Evolutionary conservation across 2,329 filamentous ascomycete species (phyloP).

Genomic region (Tolypocladium amazonense): DNA sequence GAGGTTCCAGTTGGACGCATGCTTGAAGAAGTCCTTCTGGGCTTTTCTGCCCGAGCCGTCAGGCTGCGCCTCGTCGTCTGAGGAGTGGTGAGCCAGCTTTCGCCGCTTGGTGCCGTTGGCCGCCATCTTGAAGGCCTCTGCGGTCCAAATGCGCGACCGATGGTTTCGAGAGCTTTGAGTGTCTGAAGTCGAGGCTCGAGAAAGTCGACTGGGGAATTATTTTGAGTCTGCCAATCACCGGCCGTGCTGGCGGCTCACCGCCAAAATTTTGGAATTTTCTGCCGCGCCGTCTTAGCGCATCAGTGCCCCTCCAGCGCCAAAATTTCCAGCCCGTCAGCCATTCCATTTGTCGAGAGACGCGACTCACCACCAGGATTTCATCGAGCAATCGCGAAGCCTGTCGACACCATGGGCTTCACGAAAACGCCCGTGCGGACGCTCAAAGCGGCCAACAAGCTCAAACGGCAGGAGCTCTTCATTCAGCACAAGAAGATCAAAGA

Average conservation of each 20-base stretch:
- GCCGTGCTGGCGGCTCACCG: conserved; percentile 17
- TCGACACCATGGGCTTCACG: conserved; percentile 18
- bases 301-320: conserved; percentile 8
- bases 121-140: conserved; percentile 27
- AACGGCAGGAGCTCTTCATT: conserved; percentile 67
- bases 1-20: conserved; percentile 75
- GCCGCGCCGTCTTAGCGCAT: conserved; percentile 9
- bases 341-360: neutral
- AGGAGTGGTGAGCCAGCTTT: conserved; percentile 43
- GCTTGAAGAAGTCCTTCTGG: conserved; percentile 60
- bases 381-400: neutral
- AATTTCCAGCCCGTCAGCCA: conserved; percentile 5
- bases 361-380: neutral
- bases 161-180: neutral
- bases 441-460: conserved; percentile 63
- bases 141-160: neutral
- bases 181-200: neutral
- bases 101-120: conserved; percentile 43
- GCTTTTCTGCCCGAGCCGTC: conserved; percentile 25
- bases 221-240: conserved; percentile 11
- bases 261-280: conserved; percentile 27
- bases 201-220: conserved; percentile 1
- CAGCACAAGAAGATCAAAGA: conserved; percentile 70
- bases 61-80: conserved; percentile 31
- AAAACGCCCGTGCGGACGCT: conserved; percentile 26